These are phyloP conservation scores for Peronospora destructor DNA, from an alignment of 352 stramenopile genomes.

Conservation along the genomic window DNA sequence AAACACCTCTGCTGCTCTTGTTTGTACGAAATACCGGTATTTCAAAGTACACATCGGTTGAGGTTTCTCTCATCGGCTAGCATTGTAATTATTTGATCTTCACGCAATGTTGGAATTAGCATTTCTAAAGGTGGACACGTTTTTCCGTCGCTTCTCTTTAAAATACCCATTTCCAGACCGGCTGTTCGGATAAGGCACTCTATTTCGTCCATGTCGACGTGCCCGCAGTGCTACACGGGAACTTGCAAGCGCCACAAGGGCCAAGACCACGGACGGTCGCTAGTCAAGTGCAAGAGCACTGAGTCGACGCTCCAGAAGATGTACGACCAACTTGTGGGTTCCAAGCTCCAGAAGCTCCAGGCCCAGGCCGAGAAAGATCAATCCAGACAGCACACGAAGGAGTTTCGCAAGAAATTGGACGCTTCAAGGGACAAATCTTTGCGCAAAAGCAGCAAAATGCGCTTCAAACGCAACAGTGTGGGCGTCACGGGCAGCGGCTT, in stretches of 20 bases:
- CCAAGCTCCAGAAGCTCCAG: conserved; percentile 69
- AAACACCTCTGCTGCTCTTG: too few species aligned
- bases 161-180: too few species aligned
- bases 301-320: conserved; percentile 70
- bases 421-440: conserved; percentile 58
- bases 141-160: too few species aligned
- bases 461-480: conserved; percentile 19
- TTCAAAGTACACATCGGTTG: too few species aligned
- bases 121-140: too few species aligned
- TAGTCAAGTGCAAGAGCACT: conserved; percentile 39
- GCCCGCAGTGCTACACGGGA: conserved; percentile 74
- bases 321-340: conserved; percentile 62
- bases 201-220: conserved; percentile 47
- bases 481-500: conserved; percentile 38
- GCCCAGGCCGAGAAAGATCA: conserved; percentile 42
- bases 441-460: conserved; percentile 42
- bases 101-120: too few species aligned
- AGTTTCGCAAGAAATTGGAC: conserved; percentile 62
- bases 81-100: too few species aligned
- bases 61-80: too few species aligned
- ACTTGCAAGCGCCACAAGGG: conserved; percentile 54
- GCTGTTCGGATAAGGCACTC: too few species aligned
- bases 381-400: conserved; percentile 31
- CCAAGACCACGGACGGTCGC: conserved; percentile 63
- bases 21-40: too few species aligned